Evolutionary conservation across 169 alveolate species (phyloP), one percentile per base, ranked within the genome.

Genomic region (Plasmodium gonderi): DNA sequence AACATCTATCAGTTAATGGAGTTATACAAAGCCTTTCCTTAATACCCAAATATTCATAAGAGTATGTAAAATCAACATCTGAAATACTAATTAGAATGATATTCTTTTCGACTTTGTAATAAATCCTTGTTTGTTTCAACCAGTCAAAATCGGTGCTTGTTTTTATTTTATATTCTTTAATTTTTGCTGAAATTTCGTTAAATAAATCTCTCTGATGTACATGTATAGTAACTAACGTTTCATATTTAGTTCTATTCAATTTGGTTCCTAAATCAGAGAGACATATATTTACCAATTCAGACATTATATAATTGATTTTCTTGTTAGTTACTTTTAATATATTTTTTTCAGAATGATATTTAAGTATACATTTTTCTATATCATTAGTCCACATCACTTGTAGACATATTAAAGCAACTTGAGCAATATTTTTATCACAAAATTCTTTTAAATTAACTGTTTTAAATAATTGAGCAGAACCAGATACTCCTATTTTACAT

Each of bases 1-100:
- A 98, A 93, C 99, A 99, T 94, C 98, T 97, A 97, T 99, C 99
- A 0, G 99, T 99, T 68, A 99, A 96, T 2, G 99, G 99, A 4
- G 99, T 99, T 92, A 98, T 98, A 44, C 99, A 99, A 60, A 99
- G 96, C 89, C 98, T 98, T 89, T 98, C 99, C 40, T 98, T 99
- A 31, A 97, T 98, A 64, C 99, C 99, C 78, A 98, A 90, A 91
- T 98, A 99, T 95, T 99, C 99, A 90, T 98, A 99, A 31, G 99
- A 99, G 95, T 99, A 99, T 78, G 96, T 95, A 96, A 98, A 98
- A 31, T 95, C 90, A 0, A 99, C 99, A 92, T 98, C 98, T 12
- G 99, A 98, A 98, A 98, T 98, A 90, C 96, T 95, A 23, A 98
- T 97, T 64, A 91, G 80, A n/a, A 95, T 94, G 11, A 78, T 26